Percentiles rank a stretch among this genome's conserved stretches.
Conservation (phyloP, 2,329 filamentous ascomycete species). For the Hymenoscyphus scutula region DNA sequence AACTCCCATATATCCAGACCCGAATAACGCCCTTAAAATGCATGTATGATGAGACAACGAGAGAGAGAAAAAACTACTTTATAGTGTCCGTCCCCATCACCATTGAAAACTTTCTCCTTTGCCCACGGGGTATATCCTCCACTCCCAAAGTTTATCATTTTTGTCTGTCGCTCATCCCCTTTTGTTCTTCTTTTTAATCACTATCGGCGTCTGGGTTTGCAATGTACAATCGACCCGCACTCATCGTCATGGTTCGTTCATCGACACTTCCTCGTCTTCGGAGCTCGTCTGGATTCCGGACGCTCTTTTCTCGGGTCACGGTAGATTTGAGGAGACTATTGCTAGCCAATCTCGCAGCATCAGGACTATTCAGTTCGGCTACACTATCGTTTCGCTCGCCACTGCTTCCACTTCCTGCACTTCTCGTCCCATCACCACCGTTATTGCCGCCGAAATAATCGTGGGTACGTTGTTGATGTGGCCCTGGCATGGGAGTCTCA, state of each 20-base stretch:
- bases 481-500: slow-evolving; percentile 30
- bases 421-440: slow-evolving; percentile 29
- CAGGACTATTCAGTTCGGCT: slow-evolving; percentile 47
- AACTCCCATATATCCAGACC: slow-evolving; percentile 7
- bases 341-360: slow-evolving; percentile 50
- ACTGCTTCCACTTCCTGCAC: slow-evolving; percentile 35
- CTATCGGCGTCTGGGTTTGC: slow-evolving; percentile 69
- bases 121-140: slow-evolving; percentile 24
- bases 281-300: slow-evolving; percentile 69
- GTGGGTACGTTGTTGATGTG: slow-evolving; percentile 15
- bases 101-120: slow-evolving; percentile 20
- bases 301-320: slow-evolving; percentile 62
- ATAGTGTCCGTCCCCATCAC: slow-evolving; percentile 12
- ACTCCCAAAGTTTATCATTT: slow-evolving; percentile 1
- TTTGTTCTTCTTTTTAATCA: slow-evolving; percentile 30
- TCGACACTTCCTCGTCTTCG: slow-evolving; percentile 78
- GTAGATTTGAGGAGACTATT: slow-evolving; percentile 58
- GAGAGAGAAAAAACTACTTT: neutral
- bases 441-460: slow-evolving; percentile 31
- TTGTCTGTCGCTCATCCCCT: neutral
- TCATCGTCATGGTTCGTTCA: slow-evolving; percentile 66
- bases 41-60: slow-evolving; percentile 10
- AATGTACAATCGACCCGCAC: slow-evolving; percentile 71
- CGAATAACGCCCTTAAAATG: slow-evolving; percentile 11
- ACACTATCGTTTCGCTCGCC: slow-evolving; percentile 59